Evolutionary conservation across 805 yeast genomes (phyloP).

Genomic region (Yarrowia bubula): DNA sequence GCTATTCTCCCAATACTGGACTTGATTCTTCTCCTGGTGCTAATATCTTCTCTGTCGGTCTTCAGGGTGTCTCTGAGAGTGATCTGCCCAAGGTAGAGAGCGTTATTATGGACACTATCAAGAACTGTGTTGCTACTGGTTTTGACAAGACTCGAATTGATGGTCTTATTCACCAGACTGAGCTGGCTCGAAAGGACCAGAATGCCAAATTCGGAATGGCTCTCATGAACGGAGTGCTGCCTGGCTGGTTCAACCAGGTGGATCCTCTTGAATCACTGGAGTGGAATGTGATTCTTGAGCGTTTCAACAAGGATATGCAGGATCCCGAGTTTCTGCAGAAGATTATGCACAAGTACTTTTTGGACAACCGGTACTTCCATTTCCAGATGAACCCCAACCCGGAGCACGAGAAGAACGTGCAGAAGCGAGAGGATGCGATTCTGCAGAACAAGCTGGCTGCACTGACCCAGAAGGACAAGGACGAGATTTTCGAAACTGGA

Average conservation of each 20-base stretch:
- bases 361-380: slow-evolving; percentile 58
- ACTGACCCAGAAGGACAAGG: slow-evolving; percentile 56
- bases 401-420: slow-evolving; percentile 50
- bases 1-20: slow-evolving; percentile 85
- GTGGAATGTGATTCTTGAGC: slow-evolving; percentile 57
- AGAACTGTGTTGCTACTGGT: slow-evolving; percentile 44
- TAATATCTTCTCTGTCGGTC: slow-evolving; percentile 78
- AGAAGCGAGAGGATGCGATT: slow-evolving; percentile 56
- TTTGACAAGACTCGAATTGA: slow-evolving; percentile 64
- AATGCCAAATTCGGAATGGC: slow-evolving; percentile 88
- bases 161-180: slow-evolving; percentile 86
- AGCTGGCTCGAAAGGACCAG: slow-evolving; percentile 77
- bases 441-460: slow-evolving; percentile 45
- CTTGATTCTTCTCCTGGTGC: slow-evolving; percentile 76
- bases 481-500: slow-evolving; percentile 60
- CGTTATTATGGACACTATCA: slow-evolving; percentile 49
- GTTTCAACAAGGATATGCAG: slow-evolving; percentile 61
- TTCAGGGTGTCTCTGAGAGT: slow-evolving; percentile 64
- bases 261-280: slow-evolving; percentile 70
- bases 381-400: slow-evolving; percentile 75
- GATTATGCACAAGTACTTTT: slow-evolving; percentile 53
- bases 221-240: slow-evolving; percentile 67
- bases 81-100: slow-evolving; percentile 49
- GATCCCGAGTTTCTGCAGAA: slow-evolving; percentile 60
- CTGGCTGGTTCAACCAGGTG: slow-evolving; percentile 80